Conservation (phyloP, 176 grass and related monocot species). For the Alopecurus myosuroides region DNA sequence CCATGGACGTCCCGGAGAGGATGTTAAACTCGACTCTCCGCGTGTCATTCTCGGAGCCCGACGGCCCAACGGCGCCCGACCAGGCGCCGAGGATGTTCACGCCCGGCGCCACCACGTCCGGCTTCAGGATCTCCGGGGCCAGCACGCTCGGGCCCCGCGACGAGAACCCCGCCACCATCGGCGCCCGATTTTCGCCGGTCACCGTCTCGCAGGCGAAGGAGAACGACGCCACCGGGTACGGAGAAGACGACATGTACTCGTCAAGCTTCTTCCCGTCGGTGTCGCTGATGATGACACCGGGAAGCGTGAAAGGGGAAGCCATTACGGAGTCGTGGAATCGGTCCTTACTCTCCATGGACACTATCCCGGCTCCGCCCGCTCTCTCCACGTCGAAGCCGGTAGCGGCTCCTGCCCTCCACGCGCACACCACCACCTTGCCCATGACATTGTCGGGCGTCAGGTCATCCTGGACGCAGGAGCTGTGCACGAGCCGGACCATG, state of each 20-base stretch:
- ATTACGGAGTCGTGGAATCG: background rate
- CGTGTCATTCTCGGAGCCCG: background rate
- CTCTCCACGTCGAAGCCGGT: background rate
- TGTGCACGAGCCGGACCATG: background rate
- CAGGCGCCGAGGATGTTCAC: background rate
- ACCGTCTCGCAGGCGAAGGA: background rate
- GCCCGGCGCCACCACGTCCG: background rate
- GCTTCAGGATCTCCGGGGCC: background rate
- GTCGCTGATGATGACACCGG: conserved; percentile 6
- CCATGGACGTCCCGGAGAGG: conserved; percentile 42
- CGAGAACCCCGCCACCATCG: conserved; percentile 24
- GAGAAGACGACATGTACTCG: background rate
- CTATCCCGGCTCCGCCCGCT: conserved; percentile 11
- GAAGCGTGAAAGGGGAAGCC: background rate
- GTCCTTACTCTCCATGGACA: background rate
- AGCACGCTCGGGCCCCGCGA: conserved; percentile 15
- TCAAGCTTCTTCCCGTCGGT: background rate
- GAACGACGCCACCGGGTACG: conserved; percentile 3
- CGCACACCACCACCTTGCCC: conserved; percentile 33
- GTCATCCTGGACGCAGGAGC: fast-evolving
- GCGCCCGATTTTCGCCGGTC: conserved; percentile 23
- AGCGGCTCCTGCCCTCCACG: background rate
- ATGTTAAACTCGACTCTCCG: conserved; percentile 12
- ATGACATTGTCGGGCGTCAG: background rate
- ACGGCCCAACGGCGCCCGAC: background rate